These are phyloP conservation scores for Entomortierella lignicola DNA, from an alignment of 192 early-diverging fungal species.

Conservation along the genomic window DNA sequence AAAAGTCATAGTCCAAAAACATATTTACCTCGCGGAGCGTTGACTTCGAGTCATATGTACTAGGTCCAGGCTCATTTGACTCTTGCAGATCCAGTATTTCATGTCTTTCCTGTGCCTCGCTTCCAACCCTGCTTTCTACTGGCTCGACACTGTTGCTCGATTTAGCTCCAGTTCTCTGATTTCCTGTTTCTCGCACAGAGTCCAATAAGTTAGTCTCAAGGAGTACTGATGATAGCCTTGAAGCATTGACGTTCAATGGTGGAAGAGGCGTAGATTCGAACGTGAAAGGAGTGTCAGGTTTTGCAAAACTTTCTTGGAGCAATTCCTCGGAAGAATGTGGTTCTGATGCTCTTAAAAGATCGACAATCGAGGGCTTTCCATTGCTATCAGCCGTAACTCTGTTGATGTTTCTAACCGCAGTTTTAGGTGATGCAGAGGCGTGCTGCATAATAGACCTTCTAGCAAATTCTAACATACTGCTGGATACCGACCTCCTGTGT, in stretches of 20 bases:
- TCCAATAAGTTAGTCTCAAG: background rate
- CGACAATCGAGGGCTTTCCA: conserved; percentile 10
- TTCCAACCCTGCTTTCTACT: background rate
- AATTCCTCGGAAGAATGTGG: background rate
- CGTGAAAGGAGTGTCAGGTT: conserved; percentile 14
- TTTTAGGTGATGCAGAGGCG: conserved; percentile 11
- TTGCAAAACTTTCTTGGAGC: conserved; percentile 4
- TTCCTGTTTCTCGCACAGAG: background rate
- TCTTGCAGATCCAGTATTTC: background rate
- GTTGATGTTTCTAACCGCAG: conserved; percentile 17
- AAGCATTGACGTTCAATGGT: background rate
- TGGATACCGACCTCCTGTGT: background rate
- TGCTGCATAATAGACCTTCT: conserved; percentile 40
- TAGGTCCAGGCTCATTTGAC: background rate
- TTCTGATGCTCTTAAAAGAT: conserved; percentile 25
- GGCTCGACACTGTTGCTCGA: background rate
- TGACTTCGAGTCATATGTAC: background rate
- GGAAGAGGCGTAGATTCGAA: conserved; percentile 21
- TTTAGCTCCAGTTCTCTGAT: background rate
- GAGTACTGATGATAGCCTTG: background rate
- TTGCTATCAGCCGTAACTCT: conserved; percentile 17
- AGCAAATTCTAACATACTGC: conserved; percentile 25
- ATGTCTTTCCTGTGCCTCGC: background rate
- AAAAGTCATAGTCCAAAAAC: background rate
- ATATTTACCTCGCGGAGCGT: background rate